These are phyloP conservation scores for Rubroboletus satanas DNA, from an alignment of 768 basidiomycete species.

Conservation along the genomic window DNA sequence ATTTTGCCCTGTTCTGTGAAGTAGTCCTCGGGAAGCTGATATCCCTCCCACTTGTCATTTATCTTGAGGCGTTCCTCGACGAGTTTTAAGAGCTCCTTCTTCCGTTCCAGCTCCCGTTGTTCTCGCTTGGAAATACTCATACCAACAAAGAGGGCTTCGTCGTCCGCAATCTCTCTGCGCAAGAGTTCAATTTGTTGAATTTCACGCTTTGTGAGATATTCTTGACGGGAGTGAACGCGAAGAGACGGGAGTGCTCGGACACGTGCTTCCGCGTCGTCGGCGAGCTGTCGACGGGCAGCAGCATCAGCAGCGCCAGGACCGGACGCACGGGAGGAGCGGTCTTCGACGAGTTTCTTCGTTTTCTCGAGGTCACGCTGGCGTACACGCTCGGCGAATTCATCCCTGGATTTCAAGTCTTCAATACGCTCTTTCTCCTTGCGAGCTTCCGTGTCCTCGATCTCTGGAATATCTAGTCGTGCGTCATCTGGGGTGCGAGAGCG, in stretches of 20 bases:
- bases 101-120: conserved; percentile 73
- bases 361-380: conserved; percentile 76
- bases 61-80: conserved; percentile 94
- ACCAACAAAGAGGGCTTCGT: conserved; percentile 84
- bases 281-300: conserved; percentile 72
- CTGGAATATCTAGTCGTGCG: conserved; percentile 39
- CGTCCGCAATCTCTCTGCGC: conserved; percentile 90
- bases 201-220: conserved; percentile 96
- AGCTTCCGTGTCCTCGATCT: conserved; percentile 78
- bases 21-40: conserved; percentile 96
- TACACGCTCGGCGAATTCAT: conserved; percentile 90
- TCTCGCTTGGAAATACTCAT: conserved; percentile 90
- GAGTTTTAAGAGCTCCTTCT: conserved; percentile 86
- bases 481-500: conserved; percentile 31
- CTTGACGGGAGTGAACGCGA: conserved; percentile 86
- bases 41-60: conserved; percentile 94
- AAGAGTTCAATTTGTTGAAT: conserved; percentile 92
- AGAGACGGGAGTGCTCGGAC: conserved; percentile 59
- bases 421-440: conserved; percentile 69
- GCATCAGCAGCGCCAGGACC: conserved; percentile 77
- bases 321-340: conserved; percentile 74
- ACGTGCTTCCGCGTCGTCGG: conserved; percentile 69
- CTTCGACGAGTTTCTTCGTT: conserved; percentile 89
- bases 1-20: conserved; percentile 98
- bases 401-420: conserved; percentile 81